Evolutionary conservation across 2,329 filamentous ascomycete genomes (phyloP), one percentile per base, ranked within the genome.

Genomic region (Thelonectria blattea): DNA sequence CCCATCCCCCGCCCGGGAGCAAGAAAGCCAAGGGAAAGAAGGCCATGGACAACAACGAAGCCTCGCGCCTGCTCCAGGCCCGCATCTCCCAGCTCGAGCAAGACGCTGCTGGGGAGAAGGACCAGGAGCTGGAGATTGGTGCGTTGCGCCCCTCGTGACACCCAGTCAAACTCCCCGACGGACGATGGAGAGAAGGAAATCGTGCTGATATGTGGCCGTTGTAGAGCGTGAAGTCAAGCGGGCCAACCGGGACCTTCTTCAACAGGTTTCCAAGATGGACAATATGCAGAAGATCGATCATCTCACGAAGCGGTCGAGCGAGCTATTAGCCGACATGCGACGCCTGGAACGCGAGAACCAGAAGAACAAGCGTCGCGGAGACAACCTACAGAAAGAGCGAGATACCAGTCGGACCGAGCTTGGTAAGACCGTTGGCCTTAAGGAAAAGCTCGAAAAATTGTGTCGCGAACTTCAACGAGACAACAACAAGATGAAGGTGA

Each of bases 401-500:
- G 95, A 99, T 74, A 88, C 91, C 67, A 90, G 91, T 58, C 88
- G 93, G 69, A 91, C 89, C 48, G 95, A 99, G 75, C 82, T 97
- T 57, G 94, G 88, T 78, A 97, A 97, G 79, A 94, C 93, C 20
- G 89, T 91, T 18, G 91, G 89, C 1, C 87, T 98, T 73, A 97
- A 96, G 76, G 93, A 98, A 75, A 98, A 98, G 78, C 82, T 99
- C 47, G 95, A 99, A 78, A 99, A 98, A 75, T 82, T 99, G 32
- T 97, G 93, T 71, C 85, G 95, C 58, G 95, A 99, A 76, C 84
- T 99, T 56, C 95, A 96, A 62, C 91, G 94, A 71, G 95, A 99
- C 73, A 99, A 99, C 76, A 98, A 98, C 78, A 96, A 96, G 79
- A 88, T 99, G 66, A 98, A 98, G 89, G 92, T 95, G 77, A 68